These are phyloP conservation scores for Cytospora piceicola DNA, from an alignment of 2,329 filamentous ascomycete genomes.

Conservation along the genomic window DNA sequence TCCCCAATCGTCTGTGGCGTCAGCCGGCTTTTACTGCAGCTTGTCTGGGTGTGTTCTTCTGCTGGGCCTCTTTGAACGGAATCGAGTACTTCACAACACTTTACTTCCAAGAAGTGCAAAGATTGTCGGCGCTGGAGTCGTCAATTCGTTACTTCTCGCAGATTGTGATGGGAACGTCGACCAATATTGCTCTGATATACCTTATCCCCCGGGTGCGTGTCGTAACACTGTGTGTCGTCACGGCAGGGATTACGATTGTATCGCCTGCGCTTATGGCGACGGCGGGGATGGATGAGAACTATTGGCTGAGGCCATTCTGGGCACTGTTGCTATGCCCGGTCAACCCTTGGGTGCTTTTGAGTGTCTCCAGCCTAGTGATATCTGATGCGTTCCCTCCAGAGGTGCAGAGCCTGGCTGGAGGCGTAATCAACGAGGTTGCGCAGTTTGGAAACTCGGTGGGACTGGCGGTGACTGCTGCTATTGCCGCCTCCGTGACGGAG, in stretches of 20 bases:
- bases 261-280: conserved; percentile 60
- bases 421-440: conserved; percentile 61
- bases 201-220: conserved; percentile 46
- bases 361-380: conserved; percentile 58
- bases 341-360: conserved; percentile 56
- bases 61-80: conserved; percentile 50
- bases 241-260: conserved; percentile 48
- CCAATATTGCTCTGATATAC: conserved; percentile 41
- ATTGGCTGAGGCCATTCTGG: conserved; percentile 53
- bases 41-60: conserved; percentile 55
- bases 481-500: conserved; percentile 50
- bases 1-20: conserved; percentile 64
- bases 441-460: conserved; percentile 61
- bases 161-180: conserved; percentile 27
- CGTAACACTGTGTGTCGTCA: conserved; percentile 43
- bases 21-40: conserved; percentile 59
- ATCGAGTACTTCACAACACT: conserved; percentile 54
- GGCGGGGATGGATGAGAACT: conserved; percentile 49
- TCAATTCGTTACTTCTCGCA: conserved; percentile 54
- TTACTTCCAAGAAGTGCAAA: conserved; percentile 55
- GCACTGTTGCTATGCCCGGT: conserved; percentile 50
- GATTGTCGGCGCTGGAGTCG: conserved; percentile 48
- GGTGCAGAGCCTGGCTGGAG: conserved; percentile 61
- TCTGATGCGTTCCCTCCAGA: conserved; percentile 57
- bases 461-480: conserved; percentile 54